Evolutionary conservation across 2,329 filamentous ascomycete genomes (phyloP).

Genomic region (Pseudohalonectria lignicola): DNA sequence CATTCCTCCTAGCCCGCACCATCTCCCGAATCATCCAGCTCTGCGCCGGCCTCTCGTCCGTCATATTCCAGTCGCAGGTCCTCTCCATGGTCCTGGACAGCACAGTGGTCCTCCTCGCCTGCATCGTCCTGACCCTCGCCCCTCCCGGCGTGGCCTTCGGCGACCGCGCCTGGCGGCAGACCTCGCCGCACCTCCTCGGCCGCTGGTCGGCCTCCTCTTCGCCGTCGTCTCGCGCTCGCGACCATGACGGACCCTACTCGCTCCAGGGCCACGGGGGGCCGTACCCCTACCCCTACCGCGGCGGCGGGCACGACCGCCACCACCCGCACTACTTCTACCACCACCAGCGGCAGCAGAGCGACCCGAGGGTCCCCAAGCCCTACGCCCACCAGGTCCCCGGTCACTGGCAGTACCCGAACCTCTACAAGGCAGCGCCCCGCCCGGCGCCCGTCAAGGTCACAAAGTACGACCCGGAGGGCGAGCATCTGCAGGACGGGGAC

Average conservation of each 20-base stretch:
- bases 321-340: slow-evolving; percentile 10
- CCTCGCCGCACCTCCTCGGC: slow-evolving; percentile 16
- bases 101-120: slow-evolving; percentile 24
- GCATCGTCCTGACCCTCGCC: slow-evolving; percentile 21
- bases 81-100: slow-evolving; percentile 28
- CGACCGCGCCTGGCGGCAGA: slow-evolving; percentile 25
- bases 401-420: slow-evolving; percentile 4
- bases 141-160: slow-evolving; percentile 28
- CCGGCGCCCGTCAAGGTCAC: not conserved
- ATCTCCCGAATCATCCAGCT: slow-evolving; percentile 29
- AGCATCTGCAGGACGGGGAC: not conserved
- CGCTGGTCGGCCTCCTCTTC: too few relatives aligned
- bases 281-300: not conserved
- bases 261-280: not conserved
- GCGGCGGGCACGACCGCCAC: too few relatives aligned
- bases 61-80: slow-evolving; percentile 24
- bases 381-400: slow-evolving; percentile 1
- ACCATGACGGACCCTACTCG: not conserved
- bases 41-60: slow-evolving; percentile 19
- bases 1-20: slow-evolving; percentile 27
- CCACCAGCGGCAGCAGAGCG: not conserved
- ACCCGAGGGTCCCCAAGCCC: not conserved
- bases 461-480: not conserved
- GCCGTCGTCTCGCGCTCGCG: too few relatives aligned
- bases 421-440: slow-evolving; percentile 1